Base-by-base conservation (phyloP, 768 basidiomycete genomes). In the Russula foetens region DNA sequence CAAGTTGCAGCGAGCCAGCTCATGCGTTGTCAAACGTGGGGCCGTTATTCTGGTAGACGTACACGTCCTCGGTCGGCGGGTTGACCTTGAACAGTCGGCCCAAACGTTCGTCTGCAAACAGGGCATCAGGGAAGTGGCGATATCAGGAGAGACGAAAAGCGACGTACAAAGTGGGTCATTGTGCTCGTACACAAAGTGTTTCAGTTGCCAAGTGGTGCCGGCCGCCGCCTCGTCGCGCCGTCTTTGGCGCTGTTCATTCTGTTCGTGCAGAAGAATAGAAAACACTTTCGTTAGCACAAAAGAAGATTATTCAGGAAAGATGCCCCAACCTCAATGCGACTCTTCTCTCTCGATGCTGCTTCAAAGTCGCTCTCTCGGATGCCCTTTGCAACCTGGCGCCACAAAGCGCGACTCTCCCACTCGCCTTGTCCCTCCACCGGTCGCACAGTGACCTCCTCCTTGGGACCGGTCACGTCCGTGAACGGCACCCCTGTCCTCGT, bases 281-380 rank as follows among this genome's bases (percentile, higher is more conserved):
- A 11, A 19, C 19, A 17, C 9, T 7, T 29, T 11, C 21, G 17
- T 2, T 28, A 28, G 14, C 23, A 39, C 3, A 29, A 4, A 43
- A 45, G 23, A 43, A 29, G 2, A 61, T 6, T 15, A 33, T 8
- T n/a, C n/a, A 17, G 49, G 21, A 28, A 45, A 14, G 59, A 38
- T 50, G 11, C 55, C 17, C 60, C 35, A 2, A 89, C 92, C 88
- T 98, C 96, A 49, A 98, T 93, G 73, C 84, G 81, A 49, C 79
- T 81, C 84, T 99, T 98, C 71, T 94, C 96, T 66, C 73, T 76
- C 61, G 87, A 87, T 4, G 96, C 96, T n/a, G 78, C 74, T 53
- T 99, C 96, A 70, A 93, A 98, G 69, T 98, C 92, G 15, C 91
- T 90, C 59, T 86, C 88, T 57, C 88, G 75, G 61, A 98, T 98